Evolutionary conservation across 2,329 filamentous ascomycete genomes (phyloP), one percentile per base, ranked within the genome.

Genomic region (Epichloe baconii): DNA sequence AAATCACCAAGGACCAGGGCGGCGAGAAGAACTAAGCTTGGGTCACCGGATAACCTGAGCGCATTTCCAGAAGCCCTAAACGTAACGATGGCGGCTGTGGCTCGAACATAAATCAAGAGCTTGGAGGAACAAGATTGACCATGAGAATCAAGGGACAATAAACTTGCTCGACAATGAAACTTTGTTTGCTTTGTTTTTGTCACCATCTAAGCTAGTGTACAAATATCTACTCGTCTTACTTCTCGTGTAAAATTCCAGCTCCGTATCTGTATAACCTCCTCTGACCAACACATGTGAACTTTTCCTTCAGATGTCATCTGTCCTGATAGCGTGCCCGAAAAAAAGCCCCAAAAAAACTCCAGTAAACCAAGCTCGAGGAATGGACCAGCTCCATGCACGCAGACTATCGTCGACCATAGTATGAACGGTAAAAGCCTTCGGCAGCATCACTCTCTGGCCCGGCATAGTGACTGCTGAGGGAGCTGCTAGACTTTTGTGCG

Each of bases 391-490:
- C 19, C 11, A 35, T 17, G 21, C 26, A 58, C 40, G 50, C 42
- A 42, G 11, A 58, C 70, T 64, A 85, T 68, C 84, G 78, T 57
- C 86, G 76, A 41, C 85, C 86, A 73, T 88, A 82, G 69, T 88
- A 95, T 51, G 88, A 95, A 47, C 86, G 80, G 66, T 93, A 95
- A 95, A 69, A 96, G 66, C 88, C 87, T 63, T 95, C 89, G 1
- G 86, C 83, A 15, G 85, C 83, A 62, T 86, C 84, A 53, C 76
- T 80, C 54, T 86, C 84, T 10, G 75, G 71, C 11, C 77, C 77
- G 19, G 75, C 76, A 56, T 79, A 77, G 52, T 76, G 75, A 57
- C 69, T 74, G 52, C 76, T 75, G 55, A 83, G 68, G 55, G 73
- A 77, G 61, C 80, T 82, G 61, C 81, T 82, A 37, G 87, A 80